Evolutionary conservation across 805 yeast species (phyloP).

Genomic region (Candida hungchunana): DNA sequence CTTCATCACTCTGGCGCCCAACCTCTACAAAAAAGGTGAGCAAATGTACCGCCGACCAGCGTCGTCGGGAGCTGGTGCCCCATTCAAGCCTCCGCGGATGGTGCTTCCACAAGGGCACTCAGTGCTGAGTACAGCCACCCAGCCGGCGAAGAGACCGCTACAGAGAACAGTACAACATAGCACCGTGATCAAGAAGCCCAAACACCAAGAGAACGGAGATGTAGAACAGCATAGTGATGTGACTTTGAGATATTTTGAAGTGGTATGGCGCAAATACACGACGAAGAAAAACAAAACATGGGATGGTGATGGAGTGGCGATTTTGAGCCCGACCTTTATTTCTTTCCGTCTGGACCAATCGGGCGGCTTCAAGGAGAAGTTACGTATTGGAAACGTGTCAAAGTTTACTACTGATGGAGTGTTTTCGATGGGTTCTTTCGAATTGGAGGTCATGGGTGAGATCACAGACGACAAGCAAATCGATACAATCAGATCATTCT

Average conservation of each 20-base stretch:
- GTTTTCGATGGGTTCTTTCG: slow-evolving; percentile 52
- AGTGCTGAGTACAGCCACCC: too few relatives aligned
- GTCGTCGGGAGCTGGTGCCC: slow-evolving; percentile 7
- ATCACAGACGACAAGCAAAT: slow-evolving; percentile 27
- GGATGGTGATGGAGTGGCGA: slow-evolving; percentile 84
- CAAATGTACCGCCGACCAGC: slow-evolving; percentile 11
- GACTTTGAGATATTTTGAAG: slow-evolving; percentile 19
- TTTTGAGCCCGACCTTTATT: slow-evolving; percentile 25
- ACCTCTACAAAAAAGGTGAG: not conserved
- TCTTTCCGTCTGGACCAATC: slow-evolving; percentile 32
- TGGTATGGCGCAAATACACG: slow-evolving; percentile 53
- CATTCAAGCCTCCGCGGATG: slow-evolving; percentile 19
- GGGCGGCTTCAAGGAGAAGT: slow-evolving; percentile 28
- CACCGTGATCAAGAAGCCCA: not conserved
- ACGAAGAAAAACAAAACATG: slow-evolving; percentile 83
- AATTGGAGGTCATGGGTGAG: slow-evolving; percentile 56
- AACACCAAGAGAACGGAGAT: not conserved
- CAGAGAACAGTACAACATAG: not conserved
- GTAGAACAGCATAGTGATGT: not conserved
- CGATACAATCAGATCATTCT: slow-evolving; percentile 15
- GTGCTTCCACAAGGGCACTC: slow-evolving; percentile 4
- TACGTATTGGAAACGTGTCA: slow-evolving; percentile 14
- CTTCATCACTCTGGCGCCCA: not conserved
- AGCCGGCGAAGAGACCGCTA: not conserved
- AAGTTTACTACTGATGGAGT: slow-evolving; percentile 34